Evolutionary conservation across 108 stramenopile species (phyloP).

Genomic region (Heterococcus sp.): DNA sequence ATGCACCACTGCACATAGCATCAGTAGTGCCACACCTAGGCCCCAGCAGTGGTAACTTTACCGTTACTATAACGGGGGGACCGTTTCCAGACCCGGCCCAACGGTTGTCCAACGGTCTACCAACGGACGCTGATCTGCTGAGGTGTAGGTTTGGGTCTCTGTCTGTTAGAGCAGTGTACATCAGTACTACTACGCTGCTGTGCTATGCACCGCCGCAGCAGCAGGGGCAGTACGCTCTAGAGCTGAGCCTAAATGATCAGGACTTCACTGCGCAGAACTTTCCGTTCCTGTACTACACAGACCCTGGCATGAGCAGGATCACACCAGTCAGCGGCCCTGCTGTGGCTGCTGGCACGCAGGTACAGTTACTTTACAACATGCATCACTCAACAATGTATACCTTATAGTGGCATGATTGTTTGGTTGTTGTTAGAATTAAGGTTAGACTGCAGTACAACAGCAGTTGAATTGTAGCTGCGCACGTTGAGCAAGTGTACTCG

Average conservation of each 20-base stretch:
- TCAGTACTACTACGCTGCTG: slow-evolving; percentile 47
- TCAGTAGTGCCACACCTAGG: slow-evolving; percentile 56
- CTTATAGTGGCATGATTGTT: no score
- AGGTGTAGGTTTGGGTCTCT: slow-evolving; percentile 62
- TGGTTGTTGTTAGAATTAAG: no score
- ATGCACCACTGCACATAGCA: slow-evolving; percentile 42
- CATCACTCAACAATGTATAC: no score
- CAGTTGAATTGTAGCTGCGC: no score
- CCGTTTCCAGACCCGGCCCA: slow-evolving; percentile 54
- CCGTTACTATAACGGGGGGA: slow-evolving; percentile 61
- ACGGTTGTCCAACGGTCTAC: slow-evolving; percentile 43
- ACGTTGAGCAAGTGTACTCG: not conserved
- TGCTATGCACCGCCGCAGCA: slow-evolving; percentile 62
- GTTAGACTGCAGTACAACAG: no score
- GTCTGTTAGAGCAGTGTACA: slow-evolving; percentile 49
- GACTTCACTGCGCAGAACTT: slow-evolving; percentile 55
- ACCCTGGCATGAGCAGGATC: slow-evolving; percentile 40
- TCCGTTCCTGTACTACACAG: slow-evolving; percentile 57
- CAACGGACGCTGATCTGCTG: slow-evolving; percentile 21
- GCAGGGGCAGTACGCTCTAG: slow-evolving; percentile 59
- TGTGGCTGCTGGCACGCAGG: not conserved
- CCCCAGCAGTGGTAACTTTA: slow-evolving; percentile 61
- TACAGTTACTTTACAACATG: no score
- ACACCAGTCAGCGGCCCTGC: slow-evolving; percentile 59
- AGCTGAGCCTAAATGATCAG: slow-evolving; percentile 69